These are phyloP conservation scores for Solanum microdontum DNA, from an alignment of 257 asterid species.

Conservation along the genomic window DNA sequence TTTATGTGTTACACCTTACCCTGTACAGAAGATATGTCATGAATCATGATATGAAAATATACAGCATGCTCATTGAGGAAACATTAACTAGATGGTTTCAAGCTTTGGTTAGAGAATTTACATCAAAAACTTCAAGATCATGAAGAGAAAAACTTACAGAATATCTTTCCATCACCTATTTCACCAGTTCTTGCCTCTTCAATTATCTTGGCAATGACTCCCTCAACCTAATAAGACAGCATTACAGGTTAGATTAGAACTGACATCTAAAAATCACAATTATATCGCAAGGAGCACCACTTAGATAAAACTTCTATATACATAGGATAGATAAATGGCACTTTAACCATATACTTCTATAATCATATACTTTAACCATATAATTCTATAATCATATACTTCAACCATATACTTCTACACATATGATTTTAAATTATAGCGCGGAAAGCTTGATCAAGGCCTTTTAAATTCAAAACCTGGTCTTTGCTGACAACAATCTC, in stretches of 20 bases:
- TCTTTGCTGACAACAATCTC: constrained; percentile 91
- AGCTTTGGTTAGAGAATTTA: background rate
- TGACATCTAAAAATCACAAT: background rate
- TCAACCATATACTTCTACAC: background rate
- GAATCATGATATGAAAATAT: background rate
- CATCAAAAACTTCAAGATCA: background rate
- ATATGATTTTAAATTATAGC: background rate
- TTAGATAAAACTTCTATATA: background rate
- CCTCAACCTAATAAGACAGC: constrained; percentile 57
- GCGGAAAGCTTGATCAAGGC: background rate
- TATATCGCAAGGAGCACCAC: background rate
- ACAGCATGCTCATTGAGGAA: background rate
- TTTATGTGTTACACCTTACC: background rate
- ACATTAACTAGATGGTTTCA: background rate
- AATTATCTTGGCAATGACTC: constrained; percentile 67
- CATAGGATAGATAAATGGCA: background rate
- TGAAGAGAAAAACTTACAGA: constrained; percentile 36
- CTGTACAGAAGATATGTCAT: background rate
- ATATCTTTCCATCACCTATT: constrained; percentile 95
- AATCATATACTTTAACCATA: background rate
- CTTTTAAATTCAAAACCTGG: constrained; percentile 38
- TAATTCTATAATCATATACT: background rate
- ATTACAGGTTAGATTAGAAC: constrained; percentile 1
- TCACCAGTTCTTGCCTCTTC: constrained; percentile 92
- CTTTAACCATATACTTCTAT: background rate